A percentile compares a stretch with the other conserved stretches of the same genome.
phyloP scores from a whole-genome alignment of 352 stramenopile genomes.

The Phytopythium oedochilum region DNA sequence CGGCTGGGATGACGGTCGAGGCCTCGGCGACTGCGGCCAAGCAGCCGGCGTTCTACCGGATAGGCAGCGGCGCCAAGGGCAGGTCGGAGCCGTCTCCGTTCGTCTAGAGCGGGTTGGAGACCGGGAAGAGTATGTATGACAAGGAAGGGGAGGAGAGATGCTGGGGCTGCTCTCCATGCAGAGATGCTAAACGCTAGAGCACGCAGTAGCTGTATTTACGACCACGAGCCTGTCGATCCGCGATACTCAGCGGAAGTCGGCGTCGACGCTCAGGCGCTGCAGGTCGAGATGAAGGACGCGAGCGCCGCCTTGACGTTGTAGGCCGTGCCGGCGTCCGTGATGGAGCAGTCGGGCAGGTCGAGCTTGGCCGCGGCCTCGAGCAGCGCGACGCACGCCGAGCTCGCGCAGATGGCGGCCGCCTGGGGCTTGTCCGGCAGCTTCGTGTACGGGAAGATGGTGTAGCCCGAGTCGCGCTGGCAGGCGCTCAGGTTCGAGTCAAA shows the following conservation, averaged over 20 bases:
- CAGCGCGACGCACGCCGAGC: slow-evolving; percentile 19
- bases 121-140: background rate
- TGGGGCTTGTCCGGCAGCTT: slow-evolving; percentile 24
- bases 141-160: background rate
- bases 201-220: background rate
- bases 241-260: too few species aligned
- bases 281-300: slow-evolving; percentile 14
- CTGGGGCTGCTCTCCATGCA: too few species aligned
- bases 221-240: background rate
- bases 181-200: too few species aligned
- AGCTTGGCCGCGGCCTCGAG: slow-evolving; percentile 16
- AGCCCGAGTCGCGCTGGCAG: slow-evolving; percentile 19
- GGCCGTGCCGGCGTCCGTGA: slow-evolving; percentile 19
- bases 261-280: slow-evolving; percentile 13
- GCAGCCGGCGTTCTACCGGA: slow-evolving; percentile 4
- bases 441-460: slow-evolving; percentile 31
- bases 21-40: background rate
- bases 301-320: slow-evolving; percentile 31
- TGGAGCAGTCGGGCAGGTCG: slow-evolving; percentile 23
- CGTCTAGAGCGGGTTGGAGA: background rate
- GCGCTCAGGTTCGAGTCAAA: slow-evolving; percentile 13
- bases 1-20: slow-evolving; percentile 3
- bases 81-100: slow-evolving; percentile 5
- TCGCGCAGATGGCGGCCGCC: slow-evolving; percentile 22
- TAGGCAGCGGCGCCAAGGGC: slow-evolving; percentile 4